Evolutionary conservation across 306 rosid genomes (phyloP).

Genomic region (Dalbergia oliveri): DNA sequence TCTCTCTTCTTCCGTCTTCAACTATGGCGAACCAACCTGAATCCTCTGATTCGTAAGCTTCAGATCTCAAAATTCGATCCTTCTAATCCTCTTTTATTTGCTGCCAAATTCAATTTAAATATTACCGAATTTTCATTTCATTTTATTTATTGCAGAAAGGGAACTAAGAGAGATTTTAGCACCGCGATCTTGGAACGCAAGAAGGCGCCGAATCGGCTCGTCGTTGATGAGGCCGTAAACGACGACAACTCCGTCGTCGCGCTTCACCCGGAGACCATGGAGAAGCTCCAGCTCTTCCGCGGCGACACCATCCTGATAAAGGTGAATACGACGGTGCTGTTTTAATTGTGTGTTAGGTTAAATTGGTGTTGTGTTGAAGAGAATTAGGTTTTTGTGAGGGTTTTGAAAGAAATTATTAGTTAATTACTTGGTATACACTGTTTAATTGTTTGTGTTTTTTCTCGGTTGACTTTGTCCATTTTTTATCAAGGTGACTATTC

Average conservation of each 20-base stretch:
- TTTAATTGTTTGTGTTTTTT: too few relatives aligned
- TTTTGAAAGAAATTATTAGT: neutral
- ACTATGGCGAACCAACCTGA: conserved; percentile 78
- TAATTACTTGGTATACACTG: too few relatives aligned
- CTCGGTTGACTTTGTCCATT: too few relatives aligned
- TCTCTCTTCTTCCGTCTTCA: conserved; percentile 1
- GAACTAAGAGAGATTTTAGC: conserved; percentile 80
- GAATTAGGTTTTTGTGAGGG: too few relatives aligned
- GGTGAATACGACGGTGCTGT: conserved; percentile 49
- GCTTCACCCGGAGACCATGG: conserved; percentile 91
- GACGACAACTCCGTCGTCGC: conserved; percentile 97
- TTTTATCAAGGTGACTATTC: too few relatives aligned
- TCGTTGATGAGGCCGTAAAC: conserved; percentile 94
- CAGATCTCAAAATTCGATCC: conserved; percentile 39
- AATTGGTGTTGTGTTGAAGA: too few relatives aligned
- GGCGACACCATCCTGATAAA: conserved; percentile 93
- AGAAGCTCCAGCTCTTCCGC: conserved; percentile 89
- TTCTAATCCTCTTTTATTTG: neutral
- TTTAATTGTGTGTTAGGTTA: too few relatives aligned
- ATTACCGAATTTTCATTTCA: neutral
- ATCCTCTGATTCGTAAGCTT: conserved; percentile 80
- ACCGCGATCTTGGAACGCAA: conserved; percentile 94
- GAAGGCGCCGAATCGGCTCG: conserved; percentile 88
- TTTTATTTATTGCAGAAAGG: conserved; percentile 62
- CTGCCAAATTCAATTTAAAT: neutral